These are phyloP conservation scores for Marchantia polymorpha DNA, from an alignment of 225 moss, liverwort and hornwort genomes.

Conservation along the genomic window DNA sequence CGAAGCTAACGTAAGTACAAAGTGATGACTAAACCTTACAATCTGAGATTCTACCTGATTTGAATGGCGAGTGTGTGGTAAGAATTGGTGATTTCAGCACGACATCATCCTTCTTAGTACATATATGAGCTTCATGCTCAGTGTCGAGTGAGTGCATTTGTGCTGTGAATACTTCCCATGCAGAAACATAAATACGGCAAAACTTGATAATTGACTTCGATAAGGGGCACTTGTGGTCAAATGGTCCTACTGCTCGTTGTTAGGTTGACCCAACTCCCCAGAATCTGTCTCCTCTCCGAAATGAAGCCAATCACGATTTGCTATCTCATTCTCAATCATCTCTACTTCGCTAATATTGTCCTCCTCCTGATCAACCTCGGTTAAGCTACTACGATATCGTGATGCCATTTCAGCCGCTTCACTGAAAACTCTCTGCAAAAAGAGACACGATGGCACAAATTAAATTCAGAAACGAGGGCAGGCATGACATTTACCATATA, in stretches of 20 bases:
- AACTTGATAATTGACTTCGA: not conserved
- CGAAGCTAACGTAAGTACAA: no score
- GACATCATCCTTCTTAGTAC: not conserved
- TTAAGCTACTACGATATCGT: conserved; percentile 23
- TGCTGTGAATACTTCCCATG: not conserved
- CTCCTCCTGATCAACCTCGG: conserved; percentile 19
- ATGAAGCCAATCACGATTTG: conserved; percentile 67
- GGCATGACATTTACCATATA: no score
- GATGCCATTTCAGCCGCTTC: conserved; percentile 60
- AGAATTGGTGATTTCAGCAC: no score
- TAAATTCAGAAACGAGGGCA: no score
- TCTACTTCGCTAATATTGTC: not conserved
- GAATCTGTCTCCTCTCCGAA: conserved; percentile 35
- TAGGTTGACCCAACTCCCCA: not conserved
- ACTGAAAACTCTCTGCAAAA: conserved; percentile 64
- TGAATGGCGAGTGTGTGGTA: no score
- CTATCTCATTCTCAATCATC: conserved; percentile 31
- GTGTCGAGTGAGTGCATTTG: not conserved
- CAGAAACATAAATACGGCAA: not conserved
- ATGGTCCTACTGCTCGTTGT: not conserved
- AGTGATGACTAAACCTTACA: no score
- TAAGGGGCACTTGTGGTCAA: not conserved
- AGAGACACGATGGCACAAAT: conserved; percentile 17
- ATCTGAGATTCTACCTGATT: no score
- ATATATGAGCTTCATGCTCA: not conserved